Percentiles rank a stretch among this genome's conserved stretches.
phyloP scores from a whole-genome alignment of 1,284 basidiomycete genomes.

The Fistulina hepatica region DNA sequence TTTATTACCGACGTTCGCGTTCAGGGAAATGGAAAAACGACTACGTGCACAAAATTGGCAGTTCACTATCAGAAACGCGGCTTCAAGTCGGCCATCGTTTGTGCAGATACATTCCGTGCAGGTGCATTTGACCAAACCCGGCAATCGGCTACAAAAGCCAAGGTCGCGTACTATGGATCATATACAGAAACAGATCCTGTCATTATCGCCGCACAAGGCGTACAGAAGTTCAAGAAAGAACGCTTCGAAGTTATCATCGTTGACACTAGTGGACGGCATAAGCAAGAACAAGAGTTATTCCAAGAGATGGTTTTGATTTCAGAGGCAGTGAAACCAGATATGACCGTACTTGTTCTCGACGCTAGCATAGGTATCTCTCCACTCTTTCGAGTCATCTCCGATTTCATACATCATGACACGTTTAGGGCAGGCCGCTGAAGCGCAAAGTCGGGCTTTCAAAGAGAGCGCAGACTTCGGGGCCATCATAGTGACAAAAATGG shows the following conservation, averaged over 20 bases:
- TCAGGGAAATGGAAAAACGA: slow-evolving; percentile 96
- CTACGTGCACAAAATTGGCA: slow-evolving; percentile 94
- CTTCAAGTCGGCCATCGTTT: slow-evolving; percentile 97
- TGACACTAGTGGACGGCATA: slow-evolving; percentile 95
- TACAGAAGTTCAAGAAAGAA: slow-evolving; percentile 95
- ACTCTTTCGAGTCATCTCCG: not conserved
- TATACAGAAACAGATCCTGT: slow-evolving; percentile 99
- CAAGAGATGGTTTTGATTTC: slow-evolving; percentile 98
- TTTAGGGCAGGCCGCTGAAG: slow-evolving; percentile 92
- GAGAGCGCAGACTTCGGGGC: slow-evolving; percentile 96
- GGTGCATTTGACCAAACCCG: slow-evolving; percentile 99
- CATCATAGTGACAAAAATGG: slow-evolving; percentile 99
- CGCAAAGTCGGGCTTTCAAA: slow-evolving; percentile 94
- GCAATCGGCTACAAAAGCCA: slow-evolving; percentile 92
- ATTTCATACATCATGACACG: slow-evolving; percentile 1
- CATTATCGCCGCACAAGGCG: slow-evolving; percentile 87
- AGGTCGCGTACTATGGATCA: slow-evolving; percentile 97
- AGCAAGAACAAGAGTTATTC: slow-evolving; percentile 95
- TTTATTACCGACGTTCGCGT: slow-evolving; percentile 5
- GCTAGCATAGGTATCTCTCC: slow-evolving; percentile 62
- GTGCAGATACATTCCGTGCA: slow-evolving; percentile 98
- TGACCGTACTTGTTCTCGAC: slow-evolving; percentile 85
- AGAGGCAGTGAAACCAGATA: slow-evolving; percentile 85
- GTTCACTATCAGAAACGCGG: slow-evolving; percentile 97
- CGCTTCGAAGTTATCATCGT: slow-evolving; percentile 99